Percentiles rank a stretch among this genome's conserved stretches.
Conservation (phyloP, 306 rosid species). For the Cicer arietinum region DNA sequence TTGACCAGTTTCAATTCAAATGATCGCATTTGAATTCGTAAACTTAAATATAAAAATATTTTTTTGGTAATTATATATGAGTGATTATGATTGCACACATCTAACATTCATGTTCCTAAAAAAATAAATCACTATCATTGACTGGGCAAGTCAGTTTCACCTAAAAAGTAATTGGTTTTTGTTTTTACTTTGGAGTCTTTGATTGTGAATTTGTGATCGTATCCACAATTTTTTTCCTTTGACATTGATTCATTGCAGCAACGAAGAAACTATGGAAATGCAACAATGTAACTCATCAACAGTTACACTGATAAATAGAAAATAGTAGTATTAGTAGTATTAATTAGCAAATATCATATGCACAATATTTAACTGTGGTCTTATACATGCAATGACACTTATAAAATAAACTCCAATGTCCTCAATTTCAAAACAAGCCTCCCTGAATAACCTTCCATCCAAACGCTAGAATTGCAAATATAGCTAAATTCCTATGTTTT, state of each 20-base stretch:
- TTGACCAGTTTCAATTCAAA: neutral
- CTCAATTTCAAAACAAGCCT: constrained; percentile 9
- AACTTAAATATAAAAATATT: neutral
- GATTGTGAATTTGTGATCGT: neutral
- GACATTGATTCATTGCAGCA: neutral
- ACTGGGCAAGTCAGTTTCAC: constrained; percentile 13
- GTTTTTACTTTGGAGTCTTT: neutral
- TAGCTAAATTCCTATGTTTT: constrained; percentile 19
- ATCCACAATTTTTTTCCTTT: neutral
- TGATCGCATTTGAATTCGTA: constrained; percentile 9
- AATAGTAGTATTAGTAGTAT: too few species aligned
- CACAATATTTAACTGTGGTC: too few species aligned
- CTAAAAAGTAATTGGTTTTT: neutral
- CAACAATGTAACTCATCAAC: too few species aligned
- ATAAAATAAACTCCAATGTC: neutral
- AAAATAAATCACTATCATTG: constrained; percentile 15
- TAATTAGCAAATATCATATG: too few species aligned
- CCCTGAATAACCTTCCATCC: constrained; percentile 1
- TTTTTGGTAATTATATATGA: neutral
- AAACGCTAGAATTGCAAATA: constrained; percentile 25
- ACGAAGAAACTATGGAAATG: neutral
- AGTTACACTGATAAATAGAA: too few species aligned
- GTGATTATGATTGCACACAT: constrained; percentile 20
- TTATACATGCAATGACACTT: too few species aligned
- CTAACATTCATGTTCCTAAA: constrained; percentile 5